Conservation (phyloP, 768 basidiomycete genomes). For the Psilocybe cubensis region DNA sequence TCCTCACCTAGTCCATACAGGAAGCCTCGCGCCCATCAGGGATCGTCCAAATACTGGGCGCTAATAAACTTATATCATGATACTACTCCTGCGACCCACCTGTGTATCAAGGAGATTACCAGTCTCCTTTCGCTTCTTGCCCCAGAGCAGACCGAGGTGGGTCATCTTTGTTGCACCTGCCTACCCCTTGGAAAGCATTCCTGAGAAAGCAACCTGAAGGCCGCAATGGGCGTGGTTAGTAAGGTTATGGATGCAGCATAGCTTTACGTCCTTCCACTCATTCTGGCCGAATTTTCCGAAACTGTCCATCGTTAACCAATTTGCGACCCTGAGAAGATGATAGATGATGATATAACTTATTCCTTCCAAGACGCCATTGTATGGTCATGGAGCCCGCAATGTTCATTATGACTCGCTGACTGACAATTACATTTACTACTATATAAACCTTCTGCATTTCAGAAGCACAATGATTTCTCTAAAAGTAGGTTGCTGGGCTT, state of each 20-base stretch:
- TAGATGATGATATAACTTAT: too few relatives aligned
- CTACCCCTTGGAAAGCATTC: neutral
- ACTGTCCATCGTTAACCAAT: too few relatives aligned
- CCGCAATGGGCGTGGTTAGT: neutral
- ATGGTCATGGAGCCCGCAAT: too few relatives aligned
- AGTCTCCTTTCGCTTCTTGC: neutral
- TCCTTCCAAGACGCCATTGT: too few relatives aligned
- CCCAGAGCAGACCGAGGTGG: neutral
- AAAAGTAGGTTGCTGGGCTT: neutral
- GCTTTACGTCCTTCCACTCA: too few relatives aligned
- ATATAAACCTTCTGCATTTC: too few relatives aligned
- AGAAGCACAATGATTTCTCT: too few relatives aligned
- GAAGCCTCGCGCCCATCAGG: neutral
- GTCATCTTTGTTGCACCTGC: slow-evolving; percentile 2
- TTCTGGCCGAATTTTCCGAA: too few relatives aligned
- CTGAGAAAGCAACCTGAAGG: neutral
- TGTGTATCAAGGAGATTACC: neutral
- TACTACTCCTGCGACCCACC: neutral
- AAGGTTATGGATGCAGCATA: neutral
- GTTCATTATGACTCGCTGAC: too few relatives aligned
- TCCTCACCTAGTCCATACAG: too few relatives aligned
- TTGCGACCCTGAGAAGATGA: too few relatives aligned
- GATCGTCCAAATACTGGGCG: neutral
- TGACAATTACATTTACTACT: too few relatives aligned
- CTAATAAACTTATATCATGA: neutral